A percentile compares a stretch with the other conserved stretches of the same genome.
Evolutionary conservation across 208 protist species (phyloP).

Genomic region (Trypanosoma theileri): DNA sequence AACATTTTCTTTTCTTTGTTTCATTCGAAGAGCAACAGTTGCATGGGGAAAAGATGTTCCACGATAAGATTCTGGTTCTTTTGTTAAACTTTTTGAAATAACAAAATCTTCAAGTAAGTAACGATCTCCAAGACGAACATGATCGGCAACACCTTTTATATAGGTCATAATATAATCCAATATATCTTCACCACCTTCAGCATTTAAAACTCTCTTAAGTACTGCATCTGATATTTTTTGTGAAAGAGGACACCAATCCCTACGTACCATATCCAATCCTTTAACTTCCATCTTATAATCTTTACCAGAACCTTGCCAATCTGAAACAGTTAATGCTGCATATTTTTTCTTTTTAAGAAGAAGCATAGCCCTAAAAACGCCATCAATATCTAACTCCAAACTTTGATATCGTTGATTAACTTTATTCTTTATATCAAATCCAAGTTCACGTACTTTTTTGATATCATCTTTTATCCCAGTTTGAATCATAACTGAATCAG

Average conservation of each 20-base stretch:
- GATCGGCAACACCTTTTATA: conserved; percentile 76
- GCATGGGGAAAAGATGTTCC: conserved; percentile 93
- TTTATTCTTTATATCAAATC: conserved; percentile 89
- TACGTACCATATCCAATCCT: conserved; percentile 99
- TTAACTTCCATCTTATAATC: conserved; percentile 93
- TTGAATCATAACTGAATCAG: conserved; percentile 99
- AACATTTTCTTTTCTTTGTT: conserved; percentile 87
- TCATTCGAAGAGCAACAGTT: conserved; percentile 93
- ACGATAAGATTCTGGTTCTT: conserved; percentile 96
- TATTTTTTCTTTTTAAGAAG: conserved; percentile 96
- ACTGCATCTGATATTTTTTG: conserved; percentile 92
- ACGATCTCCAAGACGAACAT: conserved; percentile 60
- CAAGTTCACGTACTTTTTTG: conserved; percentile 87
- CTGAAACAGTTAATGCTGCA: conserved; percentile 83
- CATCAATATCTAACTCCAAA: conserved; percentile 99
- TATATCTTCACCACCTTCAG: conserved; percentile 78
- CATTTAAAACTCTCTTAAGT: conserved; percentile 93
- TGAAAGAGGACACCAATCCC: conserved; percentile 99
- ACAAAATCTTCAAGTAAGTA: conserved; percentile 94
- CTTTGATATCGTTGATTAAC: conserved; percentile 97
- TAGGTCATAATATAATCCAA: conserved; percentile 93
- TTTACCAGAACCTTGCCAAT: conserved; percentile 70
- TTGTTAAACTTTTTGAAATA: conserved; percentile 98
- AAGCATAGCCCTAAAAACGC: conserved; percentile 98
- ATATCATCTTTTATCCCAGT: conserved; percentile 91